A percentile compares a stretch with the other conserved stretches of the same genome.
These are phyloP conservation scores for Pyricularia pennisetigena DNA, from an alignment of 2,329 filamentous ascomycete genomes.

Conservation along the genomic window DNA sequence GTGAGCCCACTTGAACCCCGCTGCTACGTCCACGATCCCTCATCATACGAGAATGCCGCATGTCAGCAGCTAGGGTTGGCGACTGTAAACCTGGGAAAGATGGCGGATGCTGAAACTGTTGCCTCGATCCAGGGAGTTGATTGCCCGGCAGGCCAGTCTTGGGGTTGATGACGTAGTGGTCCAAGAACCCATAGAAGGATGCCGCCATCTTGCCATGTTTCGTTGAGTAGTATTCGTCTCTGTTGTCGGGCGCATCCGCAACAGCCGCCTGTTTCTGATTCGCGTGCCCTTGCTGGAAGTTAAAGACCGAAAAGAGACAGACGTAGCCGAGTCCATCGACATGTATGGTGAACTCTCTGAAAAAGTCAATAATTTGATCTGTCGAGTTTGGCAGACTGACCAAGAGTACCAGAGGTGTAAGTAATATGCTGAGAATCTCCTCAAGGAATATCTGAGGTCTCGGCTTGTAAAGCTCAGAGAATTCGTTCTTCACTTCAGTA, in stretches of 20 bases:
- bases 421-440: constrained; percentile 84
- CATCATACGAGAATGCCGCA: constrained; percentile 40
- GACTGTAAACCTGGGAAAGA: constrained; percentile 63
- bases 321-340: constrained; percentile 94
- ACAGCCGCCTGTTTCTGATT: constrained; percentile 28
- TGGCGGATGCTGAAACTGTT: constrained; percentile 65
- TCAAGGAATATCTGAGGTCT: constrained; percentile 87
- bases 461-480: constrained; percentile 82
- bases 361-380: constrained; percentile 93
- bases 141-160: constrained; percentile 56
- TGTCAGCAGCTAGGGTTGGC: constrained; percentile 45
- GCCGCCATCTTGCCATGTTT: constrained; percentile 99
- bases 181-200: constrained; percentile 89
- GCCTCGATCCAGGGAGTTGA: constrained; percentile 42
- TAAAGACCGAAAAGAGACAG: constrained; percentile 94
- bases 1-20: constrained; percentile 25
- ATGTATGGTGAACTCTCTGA: constrained; percentile 93
- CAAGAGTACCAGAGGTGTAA: constrained; percentile 83
- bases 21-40: constrained; percentile 34
- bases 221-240: constrained; percentile 87
- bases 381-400: constrained; percentile 79
- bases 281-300: constrained; percentile 75
- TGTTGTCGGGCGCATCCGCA: constrained; percentile 44
- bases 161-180: constrained; percentile 76
- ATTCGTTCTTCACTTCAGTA: constrained; percentile 85